These are phyloP conservation scores for Globisporangium ultimum DNA, from an alignment of 352 stramenopile genomes.

Conservation along the genomic window DNA sequence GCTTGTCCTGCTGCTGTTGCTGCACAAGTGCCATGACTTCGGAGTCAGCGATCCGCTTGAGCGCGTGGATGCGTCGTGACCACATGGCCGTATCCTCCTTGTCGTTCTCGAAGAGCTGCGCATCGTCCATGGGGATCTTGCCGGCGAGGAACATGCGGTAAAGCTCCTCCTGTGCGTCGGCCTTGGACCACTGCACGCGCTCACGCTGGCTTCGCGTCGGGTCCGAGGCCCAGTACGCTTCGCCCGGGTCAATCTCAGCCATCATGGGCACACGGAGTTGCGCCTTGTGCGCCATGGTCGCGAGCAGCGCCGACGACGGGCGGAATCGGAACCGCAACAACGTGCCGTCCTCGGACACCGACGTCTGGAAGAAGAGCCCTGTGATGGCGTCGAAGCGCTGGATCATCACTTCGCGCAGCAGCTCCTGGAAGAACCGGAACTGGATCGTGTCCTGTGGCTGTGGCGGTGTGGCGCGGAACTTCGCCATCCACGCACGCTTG, in stretches of 20 bases:
- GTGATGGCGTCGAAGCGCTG: conserved; percentile 53
- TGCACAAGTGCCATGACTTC: conserved; percentile 21
- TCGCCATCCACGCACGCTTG: conserved; percentile 45
- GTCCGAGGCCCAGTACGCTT: conserved; percentile 30
- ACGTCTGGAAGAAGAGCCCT: conserved; percentile 36
- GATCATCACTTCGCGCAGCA: conserved; percentile 66
- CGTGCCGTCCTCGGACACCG: conserved; percentile 19
- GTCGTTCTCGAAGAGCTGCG: conserved; percentile 49
- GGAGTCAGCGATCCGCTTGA: conserved; percentile 34
- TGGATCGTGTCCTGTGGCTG: conserved; percentile 45
- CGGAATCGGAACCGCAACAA: conserved; percentile 50
- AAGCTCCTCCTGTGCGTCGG: conserved; percentile 60
- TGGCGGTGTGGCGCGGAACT: conserved; percentile 59
- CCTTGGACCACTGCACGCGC: conserved; percentile 26
- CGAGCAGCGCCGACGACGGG: conserved; percentile 39
- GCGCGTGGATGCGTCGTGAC: conserved; percentile 56
- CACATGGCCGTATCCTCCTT: conserved; percentile 58
- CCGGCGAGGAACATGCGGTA: conserved; percentile 68
- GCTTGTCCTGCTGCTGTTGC: background rate
- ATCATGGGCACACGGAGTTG: conserved; percentile 42
- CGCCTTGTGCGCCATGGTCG: conserved; percentile 38
- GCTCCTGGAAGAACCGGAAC: conserved; percentile 50
- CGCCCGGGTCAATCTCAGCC: conserved; percentile 41
- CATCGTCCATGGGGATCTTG: conserved; percentile 53
- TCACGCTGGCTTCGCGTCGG: conserved; percentile 20